phyloP scores from a whole-genome alignment of 106 monocot genomes.

The Phalaenopsis aphrodite region DNA sequence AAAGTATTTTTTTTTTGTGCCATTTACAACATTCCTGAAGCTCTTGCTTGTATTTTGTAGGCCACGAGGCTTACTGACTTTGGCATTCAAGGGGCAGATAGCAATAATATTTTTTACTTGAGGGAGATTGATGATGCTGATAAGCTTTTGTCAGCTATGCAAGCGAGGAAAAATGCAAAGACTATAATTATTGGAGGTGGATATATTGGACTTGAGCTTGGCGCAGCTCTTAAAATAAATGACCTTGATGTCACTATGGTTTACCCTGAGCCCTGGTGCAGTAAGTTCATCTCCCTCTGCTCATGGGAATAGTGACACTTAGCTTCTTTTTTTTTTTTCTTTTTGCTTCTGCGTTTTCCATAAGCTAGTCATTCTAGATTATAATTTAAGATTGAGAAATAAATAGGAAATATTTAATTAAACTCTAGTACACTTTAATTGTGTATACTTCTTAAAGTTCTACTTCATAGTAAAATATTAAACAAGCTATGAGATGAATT shows the following conservation, averaged over 20 bases:
- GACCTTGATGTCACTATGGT: slow-evolving; percentile 94
- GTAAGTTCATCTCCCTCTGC: slow-evolving; percentile 39
- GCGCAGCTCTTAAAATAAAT: slow-evolving; percentile 63
- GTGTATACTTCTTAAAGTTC: neutral
- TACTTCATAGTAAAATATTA: neutral
- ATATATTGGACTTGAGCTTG: slow-evolving; percentile 94
- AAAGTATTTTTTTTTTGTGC: no score
- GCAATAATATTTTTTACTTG: slow-evolving; percentile 83
- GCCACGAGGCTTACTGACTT: slow-evolving; percentile 80
- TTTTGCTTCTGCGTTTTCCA: no score
- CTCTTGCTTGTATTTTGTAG: slow-evolving; percentile 24
- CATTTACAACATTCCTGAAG: no score
- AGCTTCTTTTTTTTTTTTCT: neutral
- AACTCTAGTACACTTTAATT: neutral
- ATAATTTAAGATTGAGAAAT: no score
- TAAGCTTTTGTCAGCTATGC: slow-evolving; percentile 66
- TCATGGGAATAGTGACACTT: neutral
- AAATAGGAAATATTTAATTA: no score
- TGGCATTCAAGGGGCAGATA: slow-evolving; percentile 91
- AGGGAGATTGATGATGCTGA: slow-evolving; percentile 97
- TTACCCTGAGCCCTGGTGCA: slow-evolving; percentile 99
- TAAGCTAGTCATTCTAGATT: no score
- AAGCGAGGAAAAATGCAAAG: slow-evolving; percentile 79
- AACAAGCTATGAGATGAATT: neutral
- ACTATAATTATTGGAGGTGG: slow-evolving; percentile 96